A percentile compares a stretch with the other conserved stretches of the same genome.
Evolutionary conservation across 169 alveolate genomes (phyloP).

Genomic region (Cryptosporidium ryanae): DNA sequence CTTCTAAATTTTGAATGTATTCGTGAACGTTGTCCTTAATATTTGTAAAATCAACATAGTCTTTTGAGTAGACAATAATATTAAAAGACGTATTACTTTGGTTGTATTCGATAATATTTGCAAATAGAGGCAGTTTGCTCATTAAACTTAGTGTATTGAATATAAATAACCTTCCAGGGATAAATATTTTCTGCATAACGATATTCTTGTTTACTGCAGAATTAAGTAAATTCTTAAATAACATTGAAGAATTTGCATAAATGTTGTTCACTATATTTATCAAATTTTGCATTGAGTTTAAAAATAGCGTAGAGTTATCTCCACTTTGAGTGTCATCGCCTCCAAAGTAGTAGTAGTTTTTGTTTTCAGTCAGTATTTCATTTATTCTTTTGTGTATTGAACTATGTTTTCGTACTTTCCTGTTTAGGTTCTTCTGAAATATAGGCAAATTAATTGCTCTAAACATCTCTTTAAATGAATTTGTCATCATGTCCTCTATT

Average conservation of each 20-base stretch:
- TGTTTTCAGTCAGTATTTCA: neutral
- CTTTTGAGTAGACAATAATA: constrained; percentile 17
- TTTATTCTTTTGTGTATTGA: neutral
- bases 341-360: neutral
- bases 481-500: constrained; percentile 86
- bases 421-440: constrained; percentile 78
- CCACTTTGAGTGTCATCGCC: too few species aligned
- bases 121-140: constrained; percentile 14
- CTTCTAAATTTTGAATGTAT: neutral
- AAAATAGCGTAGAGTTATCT: neutral
- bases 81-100: neutral
- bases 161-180: constrained; percentile 43
- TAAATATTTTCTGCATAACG: constrained; percentile 25
- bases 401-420: constrained; percentile 75
- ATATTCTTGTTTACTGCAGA: constrained; percentile 30
- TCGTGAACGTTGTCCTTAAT: neutral
- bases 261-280: neutral
- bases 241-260: neutral
- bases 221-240: constrained; percentile 6
- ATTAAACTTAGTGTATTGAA: neutral
- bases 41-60: constrained; percentile 5
- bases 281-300: neutral
- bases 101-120: constrained; percentile 19
- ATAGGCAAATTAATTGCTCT: constrained; percentile 83
- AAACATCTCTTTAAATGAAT: constrained; percentile 87